Percentiles rank a stretch among this genome's conserved stretches.
Evolutionary conservation across 1,284 basidiomycete species (phyloP).

Genomic region (Malassezia restricta): DNA sequence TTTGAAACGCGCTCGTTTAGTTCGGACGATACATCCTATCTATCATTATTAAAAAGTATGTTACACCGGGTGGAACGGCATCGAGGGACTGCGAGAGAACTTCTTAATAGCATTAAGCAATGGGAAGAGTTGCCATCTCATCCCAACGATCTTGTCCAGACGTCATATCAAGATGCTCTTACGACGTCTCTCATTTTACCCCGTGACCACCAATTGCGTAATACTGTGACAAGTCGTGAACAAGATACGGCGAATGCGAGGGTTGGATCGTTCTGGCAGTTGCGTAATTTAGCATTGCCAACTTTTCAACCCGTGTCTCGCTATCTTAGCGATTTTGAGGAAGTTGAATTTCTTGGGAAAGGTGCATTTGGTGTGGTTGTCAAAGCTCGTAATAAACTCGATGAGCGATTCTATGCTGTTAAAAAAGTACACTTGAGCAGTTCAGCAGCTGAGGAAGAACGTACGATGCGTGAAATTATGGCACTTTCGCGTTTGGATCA

Average conservation of each 20-base stretch:
- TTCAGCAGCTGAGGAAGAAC: conserved; percentile 65
- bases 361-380: conserved; percentile 89
- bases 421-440: conserved; percentile 75
- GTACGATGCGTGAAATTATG: conserved; percentile 82
- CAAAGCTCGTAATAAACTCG: conserved; percentile 71
- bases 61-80: not conserved
- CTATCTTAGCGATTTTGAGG: conserved; percentile 44
- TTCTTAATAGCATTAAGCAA: too few relatives aligned
- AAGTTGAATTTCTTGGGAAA: conserved; percentile 54
- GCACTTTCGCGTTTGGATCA: conserved; percentile 75
- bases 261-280: conserved; percentile 36
- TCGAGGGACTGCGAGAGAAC: not conserved
- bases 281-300: conserved; percentile 16
- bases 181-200: not conserved
- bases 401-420: conserved; percentile 53
- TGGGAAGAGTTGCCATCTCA: too few relatives aligned
- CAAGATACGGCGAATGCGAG: not conserved
- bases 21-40: not conserved
- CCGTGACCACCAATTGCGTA: not conserved
- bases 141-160: too few relatives aligned
- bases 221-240: not conserved
- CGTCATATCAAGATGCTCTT: not conserved
- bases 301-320: conserved; percentile 22
- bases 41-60: not conserved
- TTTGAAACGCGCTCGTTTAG: not conserved